Evolutionary conservation across 352 stramenopile genomes (phyloP).

Genomic region (Phytophthora sp.): DNA sequence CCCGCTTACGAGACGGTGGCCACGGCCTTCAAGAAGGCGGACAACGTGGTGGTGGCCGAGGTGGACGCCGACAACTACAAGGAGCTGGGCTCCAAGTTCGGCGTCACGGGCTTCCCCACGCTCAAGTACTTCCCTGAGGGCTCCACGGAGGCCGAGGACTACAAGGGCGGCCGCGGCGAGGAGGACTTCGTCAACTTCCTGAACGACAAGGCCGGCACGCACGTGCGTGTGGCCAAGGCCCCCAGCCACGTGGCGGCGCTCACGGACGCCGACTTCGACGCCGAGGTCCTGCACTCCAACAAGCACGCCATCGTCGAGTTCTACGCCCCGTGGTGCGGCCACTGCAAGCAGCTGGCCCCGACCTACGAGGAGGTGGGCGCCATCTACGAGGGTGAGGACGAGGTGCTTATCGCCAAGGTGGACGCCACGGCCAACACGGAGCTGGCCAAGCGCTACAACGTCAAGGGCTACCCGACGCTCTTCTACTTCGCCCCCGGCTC

Average conservation of each 20-base stretch:
- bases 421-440: conserved; percentile 72
- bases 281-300: conserved; percentile 79
- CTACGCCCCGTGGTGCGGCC: conserved; percentile 94
- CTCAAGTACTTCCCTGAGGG: conserved; percentile 92
- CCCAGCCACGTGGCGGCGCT: conserved; percentile 72
- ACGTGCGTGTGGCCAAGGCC: conserved; percentile 75
- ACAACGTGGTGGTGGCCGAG: conserved; percentile 86
- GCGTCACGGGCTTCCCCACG: conserved; percentile 92
- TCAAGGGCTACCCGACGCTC: conserved; percentile 92
- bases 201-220: conserved; percentile 77
- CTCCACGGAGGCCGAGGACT: conserved; percentile 82
- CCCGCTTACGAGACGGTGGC: conserved; percentile 88
- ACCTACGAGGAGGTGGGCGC: conserved; percentile 88
- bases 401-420: conserved; percentile 87
- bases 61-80: conserved; percentile 91
- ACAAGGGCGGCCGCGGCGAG: conserved; percentile 84
- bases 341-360: conserved; percentile 93
- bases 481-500: conserved; percentile 90
- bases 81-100: conserved; percentile 82
- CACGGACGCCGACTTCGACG: conserved; percentile 73
- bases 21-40: conserved; percentile 85
- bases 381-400: conserved; percentile 77
- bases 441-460: conserved; percentile 79
- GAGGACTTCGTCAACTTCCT: conserved; percentile 83
- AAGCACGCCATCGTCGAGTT: conserved; percentile 94